Evolutionary conservation across 1,139 yeast species (phyloP).

Genomic region (Geotrichum carabidarum): DNA sequence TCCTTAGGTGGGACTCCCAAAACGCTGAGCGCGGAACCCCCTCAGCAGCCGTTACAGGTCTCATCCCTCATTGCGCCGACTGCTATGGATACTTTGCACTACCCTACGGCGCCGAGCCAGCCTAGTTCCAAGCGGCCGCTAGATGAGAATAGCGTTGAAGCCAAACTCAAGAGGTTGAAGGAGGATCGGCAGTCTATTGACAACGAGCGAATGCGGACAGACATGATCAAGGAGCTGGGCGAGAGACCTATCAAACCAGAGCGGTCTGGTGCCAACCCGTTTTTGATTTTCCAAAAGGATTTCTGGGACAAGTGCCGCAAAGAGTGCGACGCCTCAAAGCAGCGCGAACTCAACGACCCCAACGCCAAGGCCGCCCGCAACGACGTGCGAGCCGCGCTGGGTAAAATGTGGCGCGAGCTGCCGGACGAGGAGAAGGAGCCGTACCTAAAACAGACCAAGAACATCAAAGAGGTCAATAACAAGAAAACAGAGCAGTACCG

Average conservation of each 20-base stretch:
- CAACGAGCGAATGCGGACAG: slow-evolving; percentile 36
- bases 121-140: neutral
- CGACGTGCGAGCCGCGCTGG: slow-evolving; percentile 43
- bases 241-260: slow-evolving; percentile 41
- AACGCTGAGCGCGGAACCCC: neutral
- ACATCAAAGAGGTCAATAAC: slow-evolving; percentile 36
- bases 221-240: slow-evolving; percentile 37
- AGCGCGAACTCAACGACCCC: slow-evolving; percentile 30
- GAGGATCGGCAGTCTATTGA: slow-evolving; percentile 32
- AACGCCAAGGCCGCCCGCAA: slow-evolving; percentile 39
- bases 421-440: slow-evolving; percentile 40
- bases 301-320: slow-evolving; percentile 42
- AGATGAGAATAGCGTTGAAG: slow-evolving; percentile 17
- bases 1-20: slow-evolving; percentile 14
- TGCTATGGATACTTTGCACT: neutral
- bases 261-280: slow-evolving; percentile 41
- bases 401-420: slow-evolving; percentile 42
- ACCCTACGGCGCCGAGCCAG: neutral
- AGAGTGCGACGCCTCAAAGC: slow-evolving; percentile 37
- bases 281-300: slow-evolving; percentile 41
- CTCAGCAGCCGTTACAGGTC: slow-evolving; percentile 10
- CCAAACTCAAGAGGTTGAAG: slow-evolving; percentile 24
- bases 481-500: slow-evolving; percentile 36
- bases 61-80: slow-evolving; percentile 3
- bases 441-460: slow-evolving; percentile 36